Base-by-base conservation (phyloP, 176 grass and related monocot species). In the Lolium multiflorum region DNA sequence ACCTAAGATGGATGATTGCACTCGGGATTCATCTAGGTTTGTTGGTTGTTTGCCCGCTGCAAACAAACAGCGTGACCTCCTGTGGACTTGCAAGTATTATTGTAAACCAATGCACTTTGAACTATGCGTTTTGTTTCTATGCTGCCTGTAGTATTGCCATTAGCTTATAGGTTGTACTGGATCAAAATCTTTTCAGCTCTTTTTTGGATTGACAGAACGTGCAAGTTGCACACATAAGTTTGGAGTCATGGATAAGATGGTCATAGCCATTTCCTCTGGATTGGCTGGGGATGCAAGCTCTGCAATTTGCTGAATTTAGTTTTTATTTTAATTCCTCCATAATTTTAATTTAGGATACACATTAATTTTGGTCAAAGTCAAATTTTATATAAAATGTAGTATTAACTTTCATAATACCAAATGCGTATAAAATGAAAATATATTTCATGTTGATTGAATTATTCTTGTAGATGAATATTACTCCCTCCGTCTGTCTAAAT, bases 41-140 rank as follows among this genome's bases (percentile, higher is more conserved):
- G 79, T 86, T 86, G 79, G 79, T 82, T 90, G 60, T 46, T 46
- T 78, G 25, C 11, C 10, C 47, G 64, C 17, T 18, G 21, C 22
- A 48, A 31, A 77, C 46, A 22, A 50, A 82, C 44, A 63, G 41
- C 20, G 74, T 38, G 54, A 52, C 47, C 20, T 83, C 65, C 11
- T 8, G 7, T 48, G 6, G 24, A 70, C 41, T 71, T 11, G 24
- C 65, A 1, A 1, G 0, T 20, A 18, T 35, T 22, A 43, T 43
- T 85, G 70, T 81, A 38, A 76, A 61, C 26, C 3, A 10, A n/a
- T 82, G 21, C 65, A 66, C 1, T 68, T 9, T 9, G 18, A 72
- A 86, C 35, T 73, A 78, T 71, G 17, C 52, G 25, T 28, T 35
- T 0, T 13, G 0, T 13, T 50, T 13, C 3, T 50, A 11, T 50